A percentile compares a stretch with the other conserved stretches of the same genome.
phyloP scores from a whole-genome alignment of 495 filamentous ascomycete genomes.

The Lasiosphaeria hispida region DNA sequence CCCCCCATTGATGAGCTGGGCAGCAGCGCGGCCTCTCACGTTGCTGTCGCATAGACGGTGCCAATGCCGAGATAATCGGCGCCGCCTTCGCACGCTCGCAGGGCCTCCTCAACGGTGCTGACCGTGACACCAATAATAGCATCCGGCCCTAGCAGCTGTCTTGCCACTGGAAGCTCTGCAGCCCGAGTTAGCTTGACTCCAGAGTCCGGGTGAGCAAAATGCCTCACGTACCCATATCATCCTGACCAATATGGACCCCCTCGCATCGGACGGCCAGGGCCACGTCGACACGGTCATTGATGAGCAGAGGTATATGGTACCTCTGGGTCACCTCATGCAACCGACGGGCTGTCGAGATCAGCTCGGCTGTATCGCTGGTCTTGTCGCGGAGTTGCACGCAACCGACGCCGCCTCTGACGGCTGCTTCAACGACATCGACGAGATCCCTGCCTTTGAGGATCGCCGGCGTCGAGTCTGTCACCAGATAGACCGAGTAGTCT shows the following conservation, averaged over 20 bases:
- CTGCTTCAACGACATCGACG: constrained; percentile 69
- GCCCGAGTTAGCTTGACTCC: neutral
- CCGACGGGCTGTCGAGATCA: constrained; percentile 66
- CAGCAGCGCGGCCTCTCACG: constrained; percentile 45
- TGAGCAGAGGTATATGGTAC: constrained; percentile 76
- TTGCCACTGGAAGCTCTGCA: constrained; percentile 61
- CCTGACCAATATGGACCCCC: constrained; percentile 91
- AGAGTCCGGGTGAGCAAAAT: neutral
- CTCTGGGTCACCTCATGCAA: constrained; percentile 66
- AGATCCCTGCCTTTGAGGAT: constrained; percentile 73
- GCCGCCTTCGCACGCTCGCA: constrained; percentile 62
- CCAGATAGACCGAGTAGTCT: constrained; percentile 73
- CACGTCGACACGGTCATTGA: constrained; percentile 96
- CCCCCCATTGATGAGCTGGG: neutral
- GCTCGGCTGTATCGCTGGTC: constrained; percentile 67
- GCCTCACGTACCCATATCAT: constrained; percentile 72
- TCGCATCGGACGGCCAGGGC: constrained; percentile 82
- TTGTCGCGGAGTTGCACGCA: constrained; percentile 92
- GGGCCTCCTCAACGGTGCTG: constrained; percentile 64
- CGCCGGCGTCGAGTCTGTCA: constrained; percentile 83
- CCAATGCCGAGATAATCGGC: constrained; percentile 90
- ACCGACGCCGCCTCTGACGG: constrained; percentile 78
- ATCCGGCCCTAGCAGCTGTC: constrained; percentile 67
- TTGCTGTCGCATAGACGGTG: constrained; percentile 79
- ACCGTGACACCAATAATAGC: constrained; percentile 69